Percentiles rank a stretch among this genome's conserved stretches.
phyloP scores from a whole-genome alignment of 208 protist genomes.

The Balamuthia mandrillaris region DNA sequence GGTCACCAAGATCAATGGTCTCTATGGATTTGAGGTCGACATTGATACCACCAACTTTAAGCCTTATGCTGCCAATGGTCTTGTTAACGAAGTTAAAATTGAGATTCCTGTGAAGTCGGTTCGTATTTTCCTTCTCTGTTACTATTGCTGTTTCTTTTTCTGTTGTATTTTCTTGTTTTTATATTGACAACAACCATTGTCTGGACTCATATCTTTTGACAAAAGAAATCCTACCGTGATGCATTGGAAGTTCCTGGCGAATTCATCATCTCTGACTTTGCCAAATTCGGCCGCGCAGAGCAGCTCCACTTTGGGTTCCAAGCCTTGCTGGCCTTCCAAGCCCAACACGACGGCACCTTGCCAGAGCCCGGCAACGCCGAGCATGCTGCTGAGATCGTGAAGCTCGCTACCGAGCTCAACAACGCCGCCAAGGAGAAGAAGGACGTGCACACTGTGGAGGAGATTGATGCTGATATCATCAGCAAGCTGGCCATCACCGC shows the following conservation, averaged over 20 bases:
- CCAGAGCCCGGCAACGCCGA: conserved; percentile 41
- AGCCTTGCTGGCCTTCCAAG: conserved; percentile 31
- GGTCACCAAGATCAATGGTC: conserved; percentile 12
- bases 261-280: conserved; percentile 53
- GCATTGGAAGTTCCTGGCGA: conserved; percentile 29
- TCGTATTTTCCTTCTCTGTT: not conserved
- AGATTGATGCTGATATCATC: conserved; percentile 58
- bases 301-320: conserved; percentile 54
- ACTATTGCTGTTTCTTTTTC: not conserved
- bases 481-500: conserved; percentile 51
- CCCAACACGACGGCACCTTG: not conserved
- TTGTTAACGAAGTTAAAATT: conserved; percentile 43
- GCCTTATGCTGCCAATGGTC: conserved; percentile 29
- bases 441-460: conserved; percentile 1
- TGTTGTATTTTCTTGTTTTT: conserved; percentile 38
- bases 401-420: conserved; percentile 39
- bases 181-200: too few species aligned
- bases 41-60: conserved; percentile 47
- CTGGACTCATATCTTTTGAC: not conserved
- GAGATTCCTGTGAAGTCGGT: conserved; percentile 5
- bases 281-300: conserved; percentile 57
- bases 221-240: conserved; percentile 43
- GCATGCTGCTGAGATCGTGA: conserved; percentile 47
- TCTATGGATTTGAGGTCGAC: conserved; percentile 50
- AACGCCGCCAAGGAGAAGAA: not conserved